These are phyloP conservation scores for Elaeis oleifera DNA, from an alignment of 202 grass and related monocot species.

Conservation along the genomic window DNA sequence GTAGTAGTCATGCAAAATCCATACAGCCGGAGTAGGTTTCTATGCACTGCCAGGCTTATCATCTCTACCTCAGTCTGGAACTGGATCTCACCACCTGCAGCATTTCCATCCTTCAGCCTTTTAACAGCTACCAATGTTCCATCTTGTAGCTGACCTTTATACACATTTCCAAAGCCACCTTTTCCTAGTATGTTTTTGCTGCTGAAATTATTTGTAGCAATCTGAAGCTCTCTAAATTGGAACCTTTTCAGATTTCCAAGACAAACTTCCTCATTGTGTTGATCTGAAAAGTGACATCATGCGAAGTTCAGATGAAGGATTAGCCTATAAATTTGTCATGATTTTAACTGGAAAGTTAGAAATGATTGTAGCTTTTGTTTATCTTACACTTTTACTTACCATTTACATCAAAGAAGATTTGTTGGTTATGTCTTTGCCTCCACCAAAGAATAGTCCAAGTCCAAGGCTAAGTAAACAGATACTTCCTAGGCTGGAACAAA, in stretches of 20 bases:
- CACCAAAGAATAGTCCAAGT: constrained; percentile 17
- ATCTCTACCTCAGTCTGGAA: constrained; percentile 22
- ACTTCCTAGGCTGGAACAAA: constrained; percentile 9
- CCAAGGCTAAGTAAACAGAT: constrained; percentile 7
- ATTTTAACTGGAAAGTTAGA: neutral
- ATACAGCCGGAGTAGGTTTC: constrained; percentile 9
- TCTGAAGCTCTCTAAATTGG: constrained; percentile 23
- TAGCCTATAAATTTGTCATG: neutral
- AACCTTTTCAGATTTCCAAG: constrained; percentile 17
- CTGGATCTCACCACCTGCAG: constrained; percentile 12
- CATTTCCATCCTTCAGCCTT: constrained; percentile 22
- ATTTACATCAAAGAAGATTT: constrained; percentile 6
- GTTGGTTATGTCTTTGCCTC: constrained; percentile 12
- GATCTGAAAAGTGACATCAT: constrained; percentile 6
- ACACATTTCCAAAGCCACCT: constrained; percentile 19
- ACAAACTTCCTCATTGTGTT: constrained; percentile 12
- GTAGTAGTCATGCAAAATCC: constrained; percentile 22
- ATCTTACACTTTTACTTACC: neutral
- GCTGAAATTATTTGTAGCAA: constrained; percentile 18
- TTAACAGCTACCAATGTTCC: constrained; percentile 19
- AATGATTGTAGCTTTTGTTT: neutral
- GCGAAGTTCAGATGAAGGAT: neutral
- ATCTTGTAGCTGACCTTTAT: constrained; percentile 12
- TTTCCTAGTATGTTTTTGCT: constrained; percentile 17
- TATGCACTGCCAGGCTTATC: constrained; percentile 23